These are phyloP conservation scores for Scutellaria barbata DNA, from an alignment of 257 asterid genomes.

Conservation along the genomic window DNA sequence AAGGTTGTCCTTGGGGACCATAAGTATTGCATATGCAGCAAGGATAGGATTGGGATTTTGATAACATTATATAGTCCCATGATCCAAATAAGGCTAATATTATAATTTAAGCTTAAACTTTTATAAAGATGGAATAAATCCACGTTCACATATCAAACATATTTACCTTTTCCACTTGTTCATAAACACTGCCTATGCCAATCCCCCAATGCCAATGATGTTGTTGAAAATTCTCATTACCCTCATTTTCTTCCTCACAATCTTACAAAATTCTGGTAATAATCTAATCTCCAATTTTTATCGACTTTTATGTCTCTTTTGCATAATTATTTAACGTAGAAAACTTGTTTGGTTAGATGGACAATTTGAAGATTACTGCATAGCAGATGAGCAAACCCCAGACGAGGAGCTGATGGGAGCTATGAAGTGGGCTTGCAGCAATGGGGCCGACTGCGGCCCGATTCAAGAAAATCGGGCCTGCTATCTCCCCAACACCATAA, in stretches of 20 bases:
- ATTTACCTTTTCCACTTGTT: not conserved
- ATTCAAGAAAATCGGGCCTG: slow-evolving; percentile 53
- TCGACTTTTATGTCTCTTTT: not conserved
- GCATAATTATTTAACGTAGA: not conserved
- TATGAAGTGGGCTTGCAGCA: slow-evolving; percentile 74
- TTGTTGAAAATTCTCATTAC: slow-evolving; percentile 43
- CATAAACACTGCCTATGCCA: not conserved
- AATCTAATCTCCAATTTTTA: not conserved
- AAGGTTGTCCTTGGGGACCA: too few relatives aligned
- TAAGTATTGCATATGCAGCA: not conserved
- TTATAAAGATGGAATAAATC: slow-evolving; percentile 23
- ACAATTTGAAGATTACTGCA: slow-evolving; percentile 77
- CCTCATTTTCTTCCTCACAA: slow-evolving; percentile 43
- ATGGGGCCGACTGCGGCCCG: slow-evolving; percentile 74
- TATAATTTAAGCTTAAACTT: not conserved
- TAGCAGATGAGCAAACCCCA: slow-evolving; percentile 81
- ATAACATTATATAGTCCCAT: not conserved
- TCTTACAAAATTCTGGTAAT: slow-evolving; percentile 51
- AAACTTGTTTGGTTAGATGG: slow-evolving; percentile 42
- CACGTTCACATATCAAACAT: not conserved
- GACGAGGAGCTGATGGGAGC: slow-evolving; percentile 63
- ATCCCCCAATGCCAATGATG: slow-evolving; percentile 24
- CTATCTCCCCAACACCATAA: slow-evolving; percentile 55
- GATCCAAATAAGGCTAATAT: slow-evolving; percentile 14
- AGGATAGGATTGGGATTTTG: slow-evolving; percentile 41